These are phyloP conservation scores for Ustilago bromivora DNA, from an alignment of 1,284 basidiomycete genomes.

Conservation along the genomic window DNA sequence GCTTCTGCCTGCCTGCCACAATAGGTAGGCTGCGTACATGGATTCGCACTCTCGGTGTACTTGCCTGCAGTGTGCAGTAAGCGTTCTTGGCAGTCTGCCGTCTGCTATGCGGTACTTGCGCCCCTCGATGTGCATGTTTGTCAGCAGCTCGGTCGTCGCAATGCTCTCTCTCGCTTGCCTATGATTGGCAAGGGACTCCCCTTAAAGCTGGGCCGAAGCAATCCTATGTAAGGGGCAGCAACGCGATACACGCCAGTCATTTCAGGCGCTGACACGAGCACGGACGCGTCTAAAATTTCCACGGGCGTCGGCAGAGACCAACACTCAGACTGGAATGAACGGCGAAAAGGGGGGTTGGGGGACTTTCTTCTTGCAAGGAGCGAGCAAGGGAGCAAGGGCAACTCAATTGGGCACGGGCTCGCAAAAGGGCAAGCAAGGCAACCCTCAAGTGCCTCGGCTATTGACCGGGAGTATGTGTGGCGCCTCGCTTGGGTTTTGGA, in stretches of 20 bases:
- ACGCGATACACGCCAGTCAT: constrained; percentile 14
- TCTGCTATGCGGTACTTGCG: background rate
- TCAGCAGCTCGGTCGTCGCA: background rate
- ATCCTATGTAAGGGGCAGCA: constrained; percentile 25
- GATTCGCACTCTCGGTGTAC: background rate
- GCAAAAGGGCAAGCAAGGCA: constrained; percentile 4
- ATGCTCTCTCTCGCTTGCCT: background rate
- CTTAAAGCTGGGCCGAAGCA: constrained; percentile 16
- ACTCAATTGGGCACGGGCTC: background rate
- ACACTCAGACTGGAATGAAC: background rate
- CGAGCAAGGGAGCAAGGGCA: constrained; percentile 9
- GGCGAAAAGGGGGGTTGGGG: background rate
- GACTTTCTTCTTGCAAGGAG: background rate
- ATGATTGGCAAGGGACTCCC: background rate
- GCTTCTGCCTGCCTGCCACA: constrained; percentile 8
- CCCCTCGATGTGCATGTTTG: background rate
- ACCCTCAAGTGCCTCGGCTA: constrained; percentile 37
- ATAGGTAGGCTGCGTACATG: constrained; percentile 1
- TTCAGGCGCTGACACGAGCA: background rate
- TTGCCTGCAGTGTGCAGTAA: constrained; percentile 3
- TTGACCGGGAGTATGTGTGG: constrained; percentile 13
- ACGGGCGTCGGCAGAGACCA: background rate
- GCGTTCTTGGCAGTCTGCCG: background rate
- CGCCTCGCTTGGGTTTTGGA: constrained; percentile 20
- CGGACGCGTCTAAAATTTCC: background rate